phyloP scores from a whole-genome alignment of 2,329 filamentous ascomycete species.

The Xylariaceae sp. region DNA sequence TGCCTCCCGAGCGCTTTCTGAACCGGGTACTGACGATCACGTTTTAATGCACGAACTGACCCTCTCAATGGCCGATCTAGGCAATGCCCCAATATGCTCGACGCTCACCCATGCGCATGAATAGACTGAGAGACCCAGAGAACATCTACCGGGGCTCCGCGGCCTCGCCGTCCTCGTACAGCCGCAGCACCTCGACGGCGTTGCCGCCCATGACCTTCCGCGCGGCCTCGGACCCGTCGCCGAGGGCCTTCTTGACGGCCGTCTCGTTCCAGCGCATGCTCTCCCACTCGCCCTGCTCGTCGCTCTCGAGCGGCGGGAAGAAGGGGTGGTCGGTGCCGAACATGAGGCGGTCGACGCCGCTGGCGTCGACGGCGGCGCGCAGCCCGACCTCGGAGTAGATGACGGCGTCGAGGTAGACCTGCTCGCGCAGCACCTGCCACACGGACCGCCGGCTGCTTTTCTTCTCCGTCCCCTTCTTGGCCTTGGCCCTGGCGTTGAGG shows the following conservation, averaged over 20 bases:
- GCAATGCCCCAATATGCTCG: too few relatives aligned
- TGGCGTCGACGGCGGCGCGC: constrained; percentile 59
- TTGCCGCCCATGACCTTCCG: constrained; percentile 26
- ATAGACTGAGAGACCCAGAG: too few relatives aligned
- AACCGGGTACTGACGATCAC: too few relatives aligned
- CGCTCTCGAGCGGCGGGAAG: constrained; percentile 64
- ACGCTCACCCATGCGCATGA: too few relatives aligned
- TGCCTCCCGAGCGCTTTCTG: too few relatives aligned
- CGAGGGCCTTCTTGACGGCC: constrained; percentile 23
- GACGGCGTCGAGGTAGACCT: constrained; percentile 84
- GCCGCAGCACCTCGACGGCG: constrained; percentile 19
- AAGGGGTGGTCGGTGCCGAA: constrained; percentile 82
- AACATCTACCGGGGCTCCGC: too few relatives aligned
- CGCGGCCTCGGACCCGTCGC: constrained; percentile 18
- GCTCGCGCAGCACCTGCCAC: constrained; percentile 55
- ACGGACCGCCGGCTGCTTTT: constrained; percentile 38
- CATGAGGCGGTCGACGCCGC: constrained; percentile 60
- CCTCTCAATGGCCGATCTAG: too few relatives aligned
- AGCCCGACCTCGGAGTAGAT: constrained; percentile 71
- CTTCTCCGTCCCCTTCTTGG: constrained; percentile 34
- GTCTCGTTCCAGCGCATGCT: constrained; percentile 54
- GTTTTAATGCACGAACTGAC: too few relatives aligned
- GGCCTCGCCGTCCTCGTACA: constrained; percentile 19
- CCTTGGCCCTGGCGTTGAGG: constrained; percentile 56
- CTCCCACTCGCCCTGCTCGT: constrained; percentile 59